These are phyloP conservation scores for Lentinula sp. DNA, from an alignment of 768 basidiomycete genomes.

Conservation along the genomic window DNA sequence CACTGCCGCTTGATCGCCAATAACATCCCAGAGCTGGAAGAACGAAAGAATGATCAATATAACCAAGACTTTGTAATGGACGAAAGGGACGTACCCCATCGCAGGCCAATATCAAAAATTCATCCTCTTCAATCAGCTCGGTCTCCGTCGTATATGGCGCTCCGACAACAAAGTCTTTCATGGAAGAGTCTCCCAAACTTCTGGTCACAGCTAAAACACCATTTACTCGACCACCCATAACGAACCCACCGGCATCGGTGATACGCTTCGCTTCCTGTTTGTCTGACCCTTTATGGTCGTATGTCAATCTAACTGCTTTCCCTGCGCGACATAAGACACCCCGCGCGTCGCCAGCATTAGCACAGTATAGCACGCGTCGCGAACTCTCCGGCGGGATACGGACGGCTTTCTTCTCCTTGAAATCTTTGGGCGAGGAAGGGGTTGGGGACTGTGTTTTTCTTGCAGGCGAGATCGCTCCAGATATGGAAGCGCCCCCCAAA, in stretches of 20 bases:
- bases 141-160: conserved; percentile 99
- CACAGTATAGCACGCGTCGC: conserved; percentile 84
- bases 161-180: conserved; percentile 99
- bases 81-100: conserved; percentile 72
- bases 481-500: conserved; percentile 33
- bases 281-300: conserved; percentile 98
- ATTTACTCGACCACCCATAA: conserved; percentile 97
- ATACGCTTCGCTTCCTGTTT: conserved; percentile 97
- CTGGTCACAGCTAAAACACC: conserved; percentile 96
- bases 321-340: conserved; percentile 91
- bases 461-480: conserved; percentile 22
- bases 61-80: background rate
- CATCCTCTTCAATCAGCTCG: conserved; percentile 82
- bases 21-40: conserved; percentile 90
- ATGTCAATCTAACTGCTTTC: conserved; percentile 87
- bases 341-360: conserved; percentile 95
- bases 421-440: conserved; percentile 18
- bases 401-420: conserved; percentile 20
- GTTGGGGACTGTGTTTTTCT: conserved; percentile 30
- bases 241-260: conserved; percentile 96
- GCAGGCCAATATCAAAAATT: conserved; percentile 93
- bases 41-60: conserved; percentile 6
- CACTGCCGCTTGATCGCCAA: conserved; percentile 84
- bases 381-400: conserved; percentile 42
- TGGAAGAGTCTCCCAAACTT: conserved; percentile 92